phyloP scores from a whole-genome alignment of 495 filamentous ascomycete genomes.

The Collariella sp. region DNA sequence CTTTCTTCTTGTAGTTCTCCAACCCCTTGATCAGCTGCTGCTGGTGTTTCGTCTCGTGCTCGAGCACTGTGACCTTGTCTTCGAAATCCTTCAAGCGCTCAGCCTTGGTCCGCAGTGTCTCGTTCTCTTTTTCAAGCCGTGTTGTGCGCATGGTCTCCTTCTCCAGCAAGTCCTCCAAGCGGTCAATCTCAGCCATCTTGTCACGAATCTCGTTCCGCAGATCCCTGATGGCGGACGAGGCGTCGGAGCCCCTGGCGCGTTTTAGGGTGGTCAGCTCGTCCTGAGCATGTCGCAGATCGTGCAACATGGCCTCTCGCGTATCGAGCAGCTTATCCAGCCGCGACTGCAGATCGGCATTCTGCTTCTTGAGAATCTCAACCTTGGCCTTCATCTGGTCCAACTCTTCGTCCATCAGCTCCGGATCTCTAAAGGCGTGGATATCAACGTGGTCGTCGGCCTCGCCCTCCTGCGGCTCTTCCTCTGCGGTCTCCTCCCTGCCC shows the following conservation, averaged over 20 bases:
- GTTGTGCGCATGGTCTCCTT: constrained; percentile 24
- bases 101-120: constrained; percentile 36
- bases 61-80: constrained; percentile 56
- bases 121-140: constrained; percentile 37
- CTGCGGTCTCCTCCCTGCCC: constrained; percentile 22
- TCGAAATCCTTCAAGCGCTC: constrained; percentile 37
- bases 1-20: constrained; percentile 66
- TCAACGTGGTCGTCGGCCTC: constrained; percentile 7
- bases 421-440: constrained; percentile 19
- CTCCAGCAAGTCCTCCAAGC: constrained; percentile 31
- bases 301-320: constrained; percentile 22
- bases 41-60: constrained; percentile 63
- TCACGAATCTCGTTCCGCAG: constrained; percentile 36
- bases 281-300: constrained; percentile 21
- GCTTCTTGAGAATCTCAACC: constrained; percentile 22
- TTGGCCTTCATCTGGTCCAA: constrained; percentile 25
- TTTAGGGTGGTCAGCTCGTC: constrained; percentile 26
- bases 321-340: constrained; percentile 29
- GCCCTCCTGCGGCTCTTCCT: constrained; percentile 10
- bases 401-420: constrained; percentile 29
- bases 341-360: constrained; percentile 28
- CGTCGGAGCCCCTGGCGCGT: constrained; percentile 22
- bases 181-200: constrained; percentile 30
- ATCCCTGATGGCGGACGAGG: constrained; percentile 24
- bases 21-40: constrained; percentile 70